Base-by-base conservation (phyloP, 306 rosid species). In the Fragaria nilgerrensis region DNA sequence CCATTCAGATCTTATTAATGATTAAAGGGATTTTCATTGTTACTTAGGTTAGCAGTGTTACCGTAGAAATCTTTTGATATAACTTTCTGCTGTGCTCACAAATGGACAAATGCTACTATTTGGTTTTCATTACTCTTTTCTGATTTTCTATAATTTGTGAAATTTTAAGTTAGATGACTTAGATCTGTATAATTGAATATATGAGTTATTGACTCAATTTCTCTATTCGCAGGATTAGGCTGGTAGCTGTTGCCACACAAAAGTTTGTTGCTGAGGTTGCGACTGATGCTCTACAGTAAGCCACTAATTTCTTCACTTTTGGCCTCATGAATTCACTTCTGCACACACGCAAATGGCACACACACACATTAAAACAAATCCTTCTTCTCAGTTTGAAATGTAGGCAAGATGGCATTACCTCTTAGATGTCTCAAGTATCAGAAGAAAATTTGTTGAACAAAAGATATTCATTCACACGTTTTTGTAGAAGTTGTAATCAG, bases 221-320 rank as follows among this genome's bases (percentile, higher is more conserved):
- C 3, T 9, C 53, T 27, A 68, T 36, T 84, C 53, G 65, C 91
- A 92, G 96, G 86, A 88, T 90, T 74, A 87, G 97, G 78, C 80
- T 90, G 70, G 96, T 92, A 53, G 97, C 93, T 67, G 93, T 90
- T 78, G 97, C 97, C 70, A 88, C 93, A 9, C 96, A 92, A 86
- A 92, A 90, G 84, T 92, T 92, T 85, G 96, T 92, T 43, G 93
- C 92, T 37, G 97, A 90, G 83, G 92, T 92, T 79, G 96, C 96
- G 20, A 89, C 84, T 23, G 91, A 89, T 78, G 92, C 93, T 58
- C 94, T 90, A 74, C 89, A 78, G 93, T 88, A 90, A 79, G 90
- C 79, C 61, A 5, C 74, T 69, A 63, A 37, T 16, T 27, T 74
- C 34, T 50, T 66, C 15, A 25, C 62, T 36, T 75, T 27, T 59